phyloP scores from a whole-genome alignment of 1,284 basidiomycete genomes.

The Trichosporon coremiiforme region DNA sequence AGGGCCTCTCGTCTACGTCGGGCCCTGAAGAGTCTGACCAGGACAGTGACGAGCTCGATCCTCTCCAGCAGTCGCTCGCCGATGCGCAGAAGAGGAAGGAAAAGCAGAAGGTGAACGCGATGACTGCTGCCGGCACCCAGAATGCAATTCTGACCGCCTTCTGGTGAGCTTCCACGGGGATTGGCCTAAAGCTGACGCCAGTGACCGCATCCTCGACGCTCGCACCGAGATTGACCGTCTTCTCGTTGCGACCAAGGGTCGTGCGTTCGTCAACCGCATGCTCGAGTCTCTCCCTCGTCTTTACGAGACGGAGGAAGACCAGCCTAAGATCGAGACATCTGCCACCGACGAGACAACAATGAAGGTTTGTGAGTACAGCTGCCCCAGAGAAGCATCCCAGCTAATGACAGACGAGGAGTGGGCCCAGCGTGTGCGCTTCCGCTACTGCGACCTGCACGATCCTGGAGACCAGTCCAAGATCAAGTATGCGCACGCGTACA shows the following conservation, averaged over 20 bases:
- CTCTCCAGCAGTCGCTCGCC: background rate
- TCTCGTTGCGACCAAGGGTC: conserved; percentile 79
- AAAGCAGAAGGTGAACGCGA: background rate
- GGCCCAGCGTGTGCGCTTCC: conserved; percentile 76
- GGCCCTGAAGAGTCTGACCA: conserved; percentile 5
- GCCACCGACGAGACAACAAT: conserved; percentile 66
- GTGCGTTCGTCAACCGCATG: conserved; percentile 74
- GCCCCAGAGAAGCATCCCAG: no score
- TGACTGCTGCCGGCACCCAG: conserved; percentile 27
- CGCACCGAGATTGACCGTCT: conserved; percentile 80
- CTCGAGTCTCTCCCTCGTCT: conserved; percentile 74
- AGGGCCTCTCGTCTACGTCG: conserved; percentile 68
- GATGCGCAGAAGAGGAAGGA: conserved; percentile 50
- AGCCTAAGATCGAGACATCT: conserved; percentile 11
- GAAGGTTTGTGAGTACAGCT: conserved; percentile 60
- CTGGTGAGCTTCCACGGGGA: conserved; percentile 45
- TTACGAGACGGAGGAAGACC: conserved; percentile 34
- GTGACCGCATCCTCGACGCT: conserved; percentile 75
- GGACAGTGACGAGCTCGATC: conserved; percentile 5
- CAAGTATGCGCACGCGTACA: conserved; percentile 37
- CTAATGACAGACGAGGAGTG: conserved; percentile 65
- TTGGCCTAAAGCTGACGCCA: conserved; percentile 61
- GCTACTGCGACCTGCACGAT: conserved; percentile 70
- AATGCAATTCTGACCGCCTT: conserved; percentile 51
- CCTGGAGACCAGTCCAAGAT: conserved; percentile 14